Evolutionary conservation across 2,329 filamentous ascomycete genomes (phyloP), one percentile per base, ranked within the genome.

Genomic region (Aspergillus aculeatinus): DNA sequence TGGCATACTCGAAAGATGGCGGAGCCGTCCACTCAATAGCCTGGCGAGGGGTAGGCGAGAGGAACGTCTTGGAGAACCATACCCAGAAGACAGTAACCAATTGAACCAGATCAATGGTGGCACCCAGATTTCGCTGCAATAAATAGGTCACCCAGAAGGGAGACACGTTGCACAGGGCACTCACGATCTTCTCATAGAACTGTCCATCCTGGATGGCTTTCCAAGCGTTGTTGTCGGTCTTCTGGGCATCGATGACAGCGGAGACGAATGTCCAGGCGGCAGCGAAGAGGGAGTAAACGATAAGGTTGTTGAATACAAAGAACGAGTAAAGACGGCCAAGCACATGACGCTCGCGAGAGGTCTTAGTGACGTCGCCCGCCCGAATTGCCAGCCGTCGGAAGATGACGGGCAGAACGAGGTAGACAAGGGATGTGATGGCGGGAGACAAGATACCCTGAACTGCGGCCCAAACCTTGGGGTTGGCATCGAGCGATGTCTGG

Each of bases 61-160:
- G 85, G 69, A 97, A 95, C 58, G 89, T 94, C 72, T 92, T 89
- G 63, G 89, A 85, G 74, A 95, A 90, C 71, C 92, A 96, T 62
- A 91, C 89, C 82, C 89, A 90, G n/a, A 89, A 81, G 56, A 99
- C 80, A 10, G 89, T 91, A 81, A 92, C 90, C 5, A 96, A 77
- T 73, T 99, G 95, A 3, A 90, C 88, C n/a, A 99, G 80, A 76
- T 99, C 95, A 55, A 96, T 87, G n/a, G 94, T 90, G 1, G 94
- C 92, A 72, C 94, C 94, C 5, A 98, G 82, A 70, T 97, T 96
- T 49, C 95, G 88, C 79, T 98, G 94, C 57, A 99, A 80, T 19
- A 98, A 83, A 84, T 92, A 98, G 1, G 91, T 93, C 19, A 98
- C 87, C 94, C 94, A 99, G 76, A 96, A 99, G 0, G 90, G 86